phyloP scores from a whole-genome alignment of 2,329 filamentous ascomycete species.

The Penicillium sp. region DNA sequence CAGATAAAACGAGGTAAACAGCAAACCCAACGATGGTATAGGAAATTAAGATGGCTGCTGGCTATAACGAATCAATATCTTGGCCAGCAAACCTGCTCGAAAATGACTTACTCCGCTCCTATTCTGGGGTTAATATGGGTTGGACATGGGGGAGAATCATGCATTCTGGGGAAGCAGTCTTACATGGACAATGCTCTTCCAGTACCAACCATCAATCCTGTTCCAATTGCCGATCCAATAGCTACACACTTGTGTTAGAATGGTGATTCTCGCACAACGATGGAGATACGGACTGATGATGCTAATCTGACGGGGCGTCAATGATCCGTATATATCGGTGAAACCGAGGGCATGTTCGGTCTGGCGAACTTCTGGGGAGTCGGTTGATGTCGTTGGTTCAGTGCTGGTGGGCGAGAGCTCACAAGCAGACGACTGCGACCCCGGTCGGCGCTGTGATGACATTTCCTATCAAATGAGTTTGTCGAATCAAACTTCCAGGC shows the following conservation, averaged over 20 bases:
- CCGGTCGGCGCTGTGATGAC: not conserved
- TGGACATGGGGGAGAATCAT: not conserved
- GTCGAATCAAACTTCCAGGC: not conserved
- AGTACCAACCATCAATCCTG: conserved; percentile 33
- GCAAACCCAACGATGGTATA: conserved; percentile 46
- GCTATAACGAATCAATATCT: conserved; percentile 21
- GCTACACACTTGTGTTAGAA: conserved; percentile 20
- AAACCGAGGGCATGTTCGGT: conserved; percentile 18
- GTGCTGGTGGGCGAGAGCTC: not conserved
- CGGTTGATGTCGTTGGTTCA: not conserved
- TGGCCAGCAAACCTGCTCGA: not conserved
- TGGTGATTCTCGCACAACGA: not conserved
- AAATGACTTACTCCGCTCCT: conserved; percentile 31
- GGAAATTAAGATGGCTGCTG: conserved; percentile 38
- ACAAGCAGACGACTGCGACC: not conserved
- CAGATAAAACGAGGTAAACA: conserved; percentile 75
- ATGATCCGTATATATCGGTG: conserved; percentile 20
- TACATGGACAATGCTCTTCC: conserved; percentile 31
- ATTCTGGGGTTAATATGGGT: conserved; percentile 1
- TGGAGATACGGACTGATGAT: conserved; percentile 25
- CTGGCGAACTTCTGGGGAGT: not conserved
- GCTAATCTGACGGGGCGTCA: conserved; percentile 23
- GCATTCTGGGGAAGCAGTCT: not conserved
- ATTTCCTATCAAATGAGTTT: not conserved
- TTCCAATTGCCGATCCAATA: conserved; percentile 34